These are phyloP conservation scores for Zangia roseola DNA, from an alignment of 768 basidiomycete species.

Conservation along the genomic window DNA sequence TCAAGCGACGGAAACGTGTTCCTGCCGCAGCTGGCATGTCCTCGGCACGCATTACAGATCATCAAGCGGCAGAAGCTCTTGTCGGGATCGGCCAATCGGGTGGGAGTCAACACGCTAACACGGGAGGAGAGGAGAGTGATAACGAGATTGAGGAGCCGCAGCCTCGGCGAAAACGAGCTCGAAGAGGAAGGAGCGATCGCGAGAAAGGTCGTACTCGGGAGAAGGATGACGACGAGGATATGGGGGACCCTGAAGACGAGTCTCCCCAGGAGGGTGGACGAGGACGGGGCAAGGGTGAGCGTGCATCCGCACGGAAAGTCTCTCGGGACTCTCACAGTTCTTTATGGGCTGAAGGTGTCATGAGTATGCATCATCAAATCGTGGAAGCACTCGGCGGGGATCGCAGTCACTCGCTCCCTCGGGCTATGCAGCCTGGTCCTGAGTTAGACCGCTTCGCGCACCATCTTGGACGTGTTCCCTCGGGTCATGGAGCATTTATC, in stretches of 20 bases:
- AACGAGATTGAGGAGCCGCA: slow-evolving; percentile 40
- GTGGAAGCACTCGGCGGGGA: slow-evolving; percentile 36
- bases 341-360: slow-evolving; percentile 34
- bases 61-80: slow-evolving; percentile 86
- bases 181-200: slow-evolving; percentile 39
- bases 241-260: slow-evolving; percentile 43
- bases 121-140: slow-evolving; percentile 43
- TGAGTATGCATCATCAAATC: slow-evolving; percentile 35
- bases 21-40: slow-evolving; percentile 68
- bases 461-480: slow-evolving; percentile 35
- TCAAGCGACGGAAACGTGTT: slow-evolving; percentile 96
- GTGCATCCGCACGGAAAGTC: slow-evolving; percentile 35
- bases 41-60: slow-evolving; percentile 65
- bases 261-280: slow-evolving; percentile 33
- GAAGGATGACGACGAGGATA: slow-evolving; percentile 47
- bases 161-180: slow-evolving; percentile 59
- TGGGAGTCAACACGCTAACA: slow-evolving; percentile 34
- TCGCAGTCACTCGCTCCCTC: slow-evolving; percentile 34
- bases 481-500: slow-evolving; percentile 36
- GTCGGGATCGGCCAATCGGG: slow-evolving; percentile 72
- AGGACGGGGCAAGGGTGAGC: slow-evolving; percentile 37
- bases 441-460: slow-evolving; percentile 35
- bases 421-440: slow-evolving; percentile 28
- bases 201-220: slow-evolving; percentile 37
- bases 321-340: slow-evolving; percentile 36